Evolutionary conservation across 345 rosid species (phyloP).

Genomic region (Eucalyptus brandiana): DNA sequence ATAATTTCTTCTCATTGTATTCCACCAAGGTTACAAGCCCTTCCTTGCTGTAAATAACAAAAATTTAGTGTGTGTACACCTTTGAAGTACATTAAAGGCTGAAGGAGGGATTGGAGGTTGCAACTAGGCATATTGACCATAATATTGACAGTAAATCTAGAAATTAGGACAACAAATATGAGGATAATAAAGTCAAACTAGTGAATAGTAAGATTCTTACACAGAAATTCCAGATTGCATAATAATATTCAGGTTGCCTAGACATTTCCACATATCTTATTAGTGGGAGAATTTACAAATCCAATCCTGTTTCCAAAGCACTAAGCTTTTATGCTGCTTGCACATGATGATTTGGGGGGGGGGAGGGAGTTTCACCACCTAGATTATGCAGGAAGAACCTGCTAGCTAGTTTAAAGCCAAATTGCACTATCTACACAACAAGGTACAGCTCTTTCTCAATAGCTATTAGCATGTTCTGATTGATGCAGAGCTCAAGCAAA

Average conservation of each 20-base stretch:
- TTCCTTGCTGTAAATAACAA: conserved; percentile 58
- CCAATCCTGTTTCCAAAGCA: not conserved
- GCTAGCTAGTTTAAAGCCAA: not conserved
- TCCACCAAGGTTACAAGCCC: conserved; percentile 77
- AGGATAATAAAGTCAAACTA: not conserved
- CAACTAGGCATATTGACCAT: not conserved
- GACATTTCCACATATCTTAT: not conserved
- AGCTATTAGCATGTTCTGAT: not conserved
- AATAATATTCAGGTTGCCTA: not conserved
- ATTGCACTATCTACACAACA: not conserved
- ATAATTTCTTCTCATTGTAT: conserved; percentile 85
- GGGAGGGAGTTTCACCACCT: not conserved
- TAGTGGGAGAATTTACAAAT: not conserved
- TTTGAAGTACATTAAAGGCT: not conserved
- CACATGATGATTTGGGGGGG: not conserved
- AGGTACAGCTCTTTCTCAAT: not conserved
- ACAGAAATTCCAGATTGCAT: not conserved
- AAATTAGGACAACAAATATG: not conserved
- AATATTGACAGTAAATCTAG: not conserved
- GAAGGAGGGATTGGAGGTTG: not conserved
- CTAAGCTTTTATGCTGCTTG: not conserved
- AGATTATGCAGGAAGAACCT: not conserved
- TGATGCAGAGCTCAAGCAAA: not conserved
- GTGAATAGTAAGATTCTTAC: not conserved
- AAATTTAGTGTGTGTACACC: not conserved